These are phyloP conservation scores for Periconia digitata DNA, from an alignment of 2,329 filamentous ascomycete species.

Conservation along the genomic window DNA sequence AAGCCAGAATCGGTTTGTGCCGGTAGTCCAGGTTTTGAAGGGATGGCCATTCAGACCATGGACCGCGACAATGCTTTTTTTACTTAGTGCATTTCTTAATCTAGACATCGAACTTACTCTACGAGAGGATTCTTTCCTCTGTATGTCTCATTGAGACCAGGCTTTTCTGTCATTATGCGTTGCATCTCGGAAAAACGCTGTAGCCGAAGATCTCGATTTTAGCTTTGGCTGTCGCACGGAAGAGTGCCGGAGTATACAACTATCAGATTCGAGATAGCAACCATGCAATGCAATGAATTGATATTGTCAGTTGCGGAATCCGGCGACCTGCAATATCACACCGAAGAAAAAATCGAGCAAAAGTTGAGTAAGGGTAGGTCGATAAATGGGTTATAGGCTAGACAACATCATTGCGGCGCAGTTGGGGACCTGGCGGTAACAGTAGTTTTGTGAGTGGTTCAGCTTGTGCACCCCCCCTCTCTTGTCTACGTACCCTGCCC, in stretches of 20 bases:
- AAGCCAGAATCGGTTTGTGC: constrained; percentile 15
- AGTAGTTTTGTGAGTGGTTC: neutral
- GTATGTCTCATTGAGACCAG: constrained; percentile 11
- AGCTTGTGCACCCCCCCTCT: neutral
- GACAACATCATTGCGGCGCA: neutral
- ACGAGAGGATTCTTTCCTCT: constrained; percentile 13
- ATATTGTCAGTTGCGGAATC: neutral
- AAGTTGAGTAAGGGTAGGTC: neutral
- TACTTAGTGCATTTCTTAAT: neutral
- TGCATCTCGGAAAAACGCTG: neutral
- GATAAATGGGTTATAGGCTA: neutral
- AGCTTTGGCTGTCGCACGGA: neutral
- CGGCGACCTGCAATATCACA: neutral
- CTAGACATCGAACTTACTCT: constrained; percentile 6
- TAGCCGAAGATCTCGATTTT: neutral
- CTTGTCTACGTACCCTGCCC: neutral
- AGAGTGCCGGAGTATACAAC: neutral
- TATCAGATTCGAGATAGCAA: neutral
- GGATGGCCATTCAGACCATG: constrained; percentile 20
- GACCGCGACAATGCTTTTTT: constrained; percentile 15
- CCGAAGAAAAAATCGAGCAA: neutral
- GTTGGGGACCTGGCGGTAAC: neutral
- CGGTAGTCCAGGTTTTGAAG: constrained; percentile 17
- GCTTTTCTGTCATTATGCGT: constrained; percentile 1
- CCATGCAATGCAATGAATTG: neutral